Evolutionary conservation across 106 monocot species (phyloP), one percentile per base, ranked within the genome.

Genomic region (Triglochin maritima): DNA sequence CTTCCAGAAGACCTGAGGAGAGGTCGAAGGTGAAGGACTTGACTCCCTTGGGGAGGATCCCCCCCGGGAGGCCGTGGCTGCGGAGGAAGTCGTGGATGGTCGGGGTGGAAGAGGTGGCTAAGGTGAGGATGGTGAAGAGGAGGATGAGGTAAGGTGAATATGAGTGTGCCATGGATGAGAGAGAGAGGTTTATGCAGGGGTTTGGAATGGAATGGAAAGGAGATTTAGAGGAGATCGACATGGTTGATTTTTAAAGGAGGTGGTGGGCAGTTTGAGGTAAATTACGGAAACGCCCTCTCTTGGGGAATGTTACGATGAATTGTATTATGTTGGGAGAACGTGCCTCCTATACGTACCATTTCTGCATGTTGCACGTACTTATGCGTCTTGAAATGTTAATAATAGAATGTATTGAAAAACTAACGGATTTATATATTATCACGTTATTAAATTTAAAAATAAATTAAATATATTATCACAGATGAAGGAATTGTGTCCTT

Each of bases 51-150:
- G 88, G 93, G 44, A 93, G 70, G 41, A 93, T 74, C 2, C 93
- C 93, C 0, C 79, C 83, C 0, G 93, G 93, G 46, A 93, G 81
- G 9, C 88, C 86, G 76, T 93, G 81, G 2, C 43, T 7, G 6
- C 70, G 71, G 46, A 89, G 93, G 62, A 93, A 70, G 10, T 86
- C 86, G 71, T 88, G 88, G 68, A 88, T 66, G 5, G 71, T 48
- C 60, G 71, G 47, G 66, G 65, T 13, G 56, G 64, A 6, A 60
- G 58, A 12, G 70, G 17, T 6, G 11, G 45, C 2, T 48, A 44
- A 4, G 43, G 42, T 11, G 41, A 53, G 29, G 59, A 56, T 11
- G 7, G 64, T 29, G 64, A 49, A 44, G 43, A 47, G 15, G 63
- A 12, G 0, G 3, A 65, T n/a, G 9, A 65, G 43, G 11, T 52